Evolutionary conservation across 768 basidiomycete genomes (phyloP), one percentile per base, ranked within the genome.

Genomic region (Podaxis sp.): DNA sequence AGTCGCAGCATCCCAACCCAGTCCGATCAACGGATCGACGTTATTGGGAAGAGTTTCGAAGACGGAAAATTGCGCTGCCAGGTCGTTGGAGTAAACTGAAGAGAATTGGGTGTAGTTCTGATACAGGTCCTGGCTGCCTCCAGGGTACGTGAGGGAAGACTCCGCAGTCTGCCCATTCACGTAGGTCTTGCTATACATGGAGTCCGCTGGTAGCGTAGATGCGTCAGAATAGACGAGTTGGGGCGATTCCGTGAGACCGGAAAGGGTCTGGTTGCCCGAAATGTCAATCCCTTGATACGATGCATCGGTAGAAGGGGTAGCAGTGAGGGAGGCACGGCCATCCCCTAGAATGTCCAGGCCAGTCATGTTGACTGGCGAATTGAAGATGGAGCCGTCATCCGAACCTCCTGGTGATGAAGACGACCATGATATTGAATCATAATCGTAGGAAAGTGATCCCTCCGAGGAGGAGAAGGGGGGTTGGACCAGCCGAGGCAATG

Each of bases 261-360:
- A 65, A 27, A 75, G 66, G 5, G 69, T 68, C 35, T 73, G 69
- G 59, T 70, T 72, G 65, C 75, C 70, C 5, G 70, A 67, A 37
- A 73, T 60, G 25, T 78, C 75, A 59, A 76, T 70, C 18, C 72
- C 62, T 25, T 72, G 72, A 61, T 71, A 75, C 27, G 68, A 66
- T 32, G 67, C 57, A 18, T 72, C 71, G 27, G 69, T 67, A 38
- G 70, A 67, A 9, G 70, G 68, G 23, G 68, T 67, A 0, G 72
- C 70, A 40, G 67, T 55, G 5, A 69, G 66, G 16, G 73, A 69
- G 48, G 70, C 69, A 42, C 65, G 55, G 16, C 48, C 51, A 42
- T 61, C 57, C 13, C 50, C 18, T 6, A 59, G 50, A 38, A 52
- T 59, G 32, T 59, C 58, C n/a, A 60, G 42, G 32, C 27, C 21